phyloP scores from a whole-genome alignment of 495 filamentous ascomycete genomes.

The Apiosordaria backusii region DNA sequence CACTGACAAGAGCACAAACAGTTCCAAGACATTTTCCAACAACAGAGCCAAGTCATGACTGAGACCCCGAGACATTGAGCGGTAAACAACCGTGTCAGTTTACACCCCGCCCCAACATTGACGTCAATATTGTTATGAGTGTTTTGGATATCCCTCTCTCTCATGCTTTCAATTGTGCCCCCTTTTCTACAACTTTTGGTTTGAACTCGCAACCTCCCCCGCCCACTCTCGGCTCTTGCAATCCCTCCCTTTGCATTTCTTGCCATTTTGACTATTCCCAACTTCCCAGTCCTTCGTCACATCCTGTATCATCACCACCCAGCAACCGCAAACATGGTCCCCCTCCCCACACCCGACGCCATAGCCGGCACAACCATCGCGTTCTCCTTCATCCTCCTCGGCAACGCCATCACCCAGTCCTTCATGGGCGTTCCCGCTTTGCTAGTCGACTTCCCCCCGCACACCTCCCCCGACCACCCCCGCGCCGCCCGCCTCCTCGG shows the following conservation, averaged over 20 bases:
- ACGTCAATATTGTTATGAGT: background rate
- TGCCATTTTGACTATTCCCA: too few species aligned
- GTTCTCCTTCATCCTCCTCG: conserved; percentile 5
- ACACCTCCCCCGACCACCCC: conserved; percentile 37
- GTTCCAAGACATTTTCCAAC: background rate
- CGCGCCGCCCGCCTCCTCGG: conserved; percentile 41
- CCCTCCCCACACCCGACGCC: background rate
- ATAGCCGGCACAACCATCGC: background rate
- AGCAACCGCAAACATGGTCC: background rate
- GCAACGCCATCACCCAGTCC: conserved; percentile 51
- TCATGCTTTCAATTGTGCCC: background rate
- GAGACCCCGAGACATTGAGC: background rate
- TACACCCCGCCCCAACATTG: background rate
- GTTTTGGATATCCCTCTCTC: background rate
- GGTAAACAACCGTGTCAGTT: background rate
- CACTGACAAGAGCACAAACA: background rate
- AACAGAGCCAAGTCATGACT: background rate
- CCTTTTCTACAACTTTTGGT: too few species aligned
- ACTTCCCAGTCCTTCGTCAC: too few species aligned
- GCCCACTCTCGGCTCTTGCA: too few species aligned
- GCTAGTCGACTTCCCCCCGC: conserved; percentile 44
- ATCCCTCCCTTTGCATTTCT: too few species aligned
- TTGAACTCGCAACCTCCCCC: too few species aligned
- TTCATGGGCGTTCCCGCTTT: conserved; percentile 50
- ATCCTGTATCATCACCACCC: background rate